These are phyloP conservation scores for Truncatella angustata DNA, from an alignment of 2,329 filamentous ascomycete species.

Conservation along the genomic window DNA sequence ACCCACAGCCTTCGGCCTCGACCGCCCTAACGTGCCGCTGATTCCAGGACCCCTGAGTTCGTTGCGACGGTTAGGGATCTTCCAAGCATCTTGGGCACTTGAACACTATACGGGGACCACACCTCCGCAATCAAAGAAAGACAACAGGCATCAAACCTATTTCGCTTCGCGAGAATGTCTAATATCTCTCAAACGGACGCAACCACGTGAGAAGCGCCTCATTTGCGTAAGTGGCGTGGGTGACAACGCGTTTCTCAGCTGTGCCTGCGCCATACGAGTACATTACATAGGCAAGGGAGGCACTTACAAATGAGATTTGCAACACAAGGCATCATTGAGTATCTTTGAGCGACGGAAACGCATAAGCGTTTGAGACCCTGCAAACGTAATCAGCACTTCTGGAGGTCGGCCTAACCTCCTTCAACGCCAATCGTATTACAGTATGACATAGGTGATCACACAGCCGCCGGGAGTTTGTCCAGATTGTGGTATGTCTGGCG, in stretches of 20 bases:
- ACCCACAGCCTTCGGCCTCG: background rate
- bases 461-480: background rate
- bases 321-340: no score
- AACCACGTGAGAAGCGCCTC: background rate
- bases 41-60: slow-evolving; percentile 5
- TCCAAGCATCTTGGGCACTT: background rate
- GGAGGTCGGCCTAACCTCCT: no score
- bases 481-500: background rate
- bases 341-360: no score
- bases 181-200: background rate
- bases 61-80: background rate
- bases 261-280: background rate
- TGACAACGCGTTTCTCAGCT: background rate
- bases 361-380: no score
- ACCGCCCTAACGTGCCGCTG: background rate
- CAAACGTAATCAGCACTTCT: no score
- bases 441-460: background rate
- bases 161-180: background rate
- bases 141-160: background rate
- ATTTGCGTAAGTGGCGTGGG: background rate
- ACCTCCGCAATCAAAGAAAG: background rate
- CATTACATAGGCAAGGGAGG: no score
- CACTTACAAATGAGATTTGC: no score
- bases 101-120: background rate
- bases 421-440: no score